phyloP scores from a whole-genome alignment of 805 yeast species.

The Kodamaea leandrae region DNA sequence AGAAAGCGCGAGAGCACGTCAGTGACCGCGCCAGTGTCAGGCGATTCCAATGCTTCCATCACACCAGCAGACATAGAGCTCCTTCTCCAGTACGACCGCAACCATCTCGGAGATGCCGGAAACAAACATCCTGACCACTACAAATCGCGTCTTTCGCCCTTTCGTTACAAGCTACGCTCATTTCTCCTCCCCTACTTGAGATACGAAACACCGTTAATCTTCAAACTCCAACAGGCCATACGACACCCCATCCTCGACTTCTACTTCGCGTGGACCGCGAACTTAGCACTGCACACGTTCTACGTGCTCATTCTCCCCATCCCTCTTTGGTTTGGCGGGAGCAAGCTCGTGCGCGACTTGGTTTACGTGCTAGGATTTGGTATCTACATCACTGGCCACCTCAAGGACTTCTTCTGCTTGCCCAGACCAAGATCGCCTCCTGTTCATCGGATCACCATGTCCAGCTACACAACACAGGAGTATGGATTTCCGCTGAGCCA shows the following conservation, averaged over 20 bases:
- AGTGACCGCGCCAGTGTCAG: neutral
- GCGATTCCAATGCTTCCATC: neutral
- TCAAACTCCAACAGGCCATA: conserved; percentile 49
- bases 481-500: conserved; percentile 95
- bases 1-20: neutral
- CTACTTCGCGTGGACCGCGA: conserved; percentile 85
- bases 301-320: conserved; percentile 86
- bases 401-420: conserved; percentile 82
- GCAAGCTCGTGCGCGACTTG: conserved; percentile 56
- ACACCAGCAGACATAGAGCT: conserved; percentile 12
- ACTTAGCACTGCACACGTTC: conserved; percentile 89
- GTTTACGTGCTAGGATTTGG: conserved; percentile 64
- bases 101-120: conserved; percentile 61
- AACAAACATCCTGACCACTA: conserved; percentile 67
- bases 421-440: conserved; percentile 96
- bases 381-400: conserved; percentile 65
- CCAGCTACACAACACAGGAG: conserved; percentile 86
- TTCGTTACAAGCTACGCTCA: conserved; percentile 54
- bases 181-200: conserved; percentile 55
- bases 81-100: conserved; percentile 12
- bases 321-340: conserved; percentile 77
- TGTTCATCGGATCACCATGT: conserved; percentile 80
- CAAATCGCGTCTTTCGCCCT: conserved; percentile 50
- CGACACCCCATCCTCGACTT: conserved; percentile 57
- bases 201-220: conserved; percentile 61